These are phyloP conservation scores for Pseudozyma thailandica DNA, from an alignment of 1,284 basidiomycete genomes.

Conservation along the genomic window DNA sequence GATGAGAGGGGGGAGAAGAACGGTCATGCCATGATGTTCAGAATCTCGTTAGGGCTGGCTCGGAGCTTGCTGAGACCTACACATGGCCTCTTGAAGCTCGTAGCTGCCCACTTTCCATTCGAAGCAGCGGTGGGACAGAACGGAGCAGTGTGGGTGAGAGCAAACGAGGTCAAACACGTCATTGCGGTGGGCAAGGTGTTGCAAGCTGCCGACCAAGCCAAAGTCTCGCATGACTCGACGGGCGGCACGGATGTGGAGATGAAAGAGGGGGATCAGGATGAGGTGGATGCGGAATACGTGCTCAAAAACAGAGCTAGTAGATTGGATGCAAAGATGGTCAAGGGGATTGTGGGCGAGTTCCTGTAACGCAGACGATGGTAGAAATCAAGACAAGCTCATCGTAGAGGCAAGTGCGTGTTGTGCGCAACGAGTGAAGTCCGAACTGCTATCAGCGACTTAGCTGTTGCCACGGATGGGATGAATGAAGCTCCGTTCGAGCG, in stretches of 20 bases:
- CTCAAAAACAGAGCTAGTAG: constrained; percentile 23
- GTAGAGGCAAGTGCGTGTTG: too few species aligned
- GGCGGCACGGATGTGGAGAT: background rate
- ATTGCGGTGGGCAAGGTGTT: constrained; percentile 57
- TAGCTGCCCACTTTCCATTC: constrained; percentile 61
- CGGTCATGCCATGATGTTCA: constrained; percentile 43
- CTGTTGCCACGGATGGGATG: too few species aligned
- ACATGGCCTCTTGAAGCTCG: constrained; percentile 45
- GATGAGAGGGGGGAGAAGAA: constrained; percentile 37
- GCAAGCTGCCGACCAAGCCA: constrained; percentile 33
- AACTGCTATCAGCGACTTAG: too few species aligned
- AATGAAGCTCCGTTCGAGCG: too few species aligned
- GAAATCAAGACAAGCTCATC: too few species aligned
- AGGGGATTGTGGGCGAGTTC: constrained; percentile 17
- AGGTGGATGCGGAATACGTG: constrained; percentile 24
- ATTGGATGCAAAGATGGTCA: constrained; percentile 24
- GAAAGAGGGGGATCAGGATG: background rate
- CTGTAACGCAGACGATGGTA: constrained; percentile 8
- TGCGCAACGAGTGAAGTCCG: too few species aligned
- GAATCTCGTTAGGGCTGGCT: constrained; percentile 37
- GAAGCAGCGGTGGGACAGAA: constrained; percentile 65
- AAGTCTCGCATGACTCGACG: background rate
- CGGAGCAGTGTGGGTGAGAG: constrained; percentile 60
- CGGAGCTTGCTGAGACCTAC: constrained; percentile 40
- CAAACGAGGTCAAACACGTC: constrained; percentile 44